Conservation (phyloP, 1,284 basidiomycete genomes). For the Agaricales sp. region DNA sequence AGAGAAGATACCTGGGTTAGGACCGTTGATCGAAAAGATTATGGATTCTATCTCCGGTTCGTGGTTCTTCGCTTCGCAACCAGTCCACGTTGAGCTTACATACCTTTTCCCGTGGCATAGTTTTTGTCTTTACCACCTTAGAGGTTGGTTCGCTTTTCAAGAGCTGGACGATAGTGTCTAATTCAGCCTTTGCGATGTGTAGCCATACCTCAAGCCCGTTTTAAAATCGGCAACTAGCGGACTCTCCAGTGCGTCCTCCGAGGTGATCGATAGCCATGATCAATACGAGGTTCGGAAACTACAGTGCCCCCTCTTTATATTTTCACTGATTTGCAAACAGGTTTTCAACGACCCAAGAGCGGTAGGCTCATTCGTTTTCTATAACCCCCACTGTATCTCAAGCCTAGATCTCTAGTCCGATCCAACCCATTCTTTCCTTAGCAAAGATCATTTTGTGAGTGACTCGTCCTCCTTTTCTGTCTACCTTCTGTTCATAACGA, state of each 20-base stretch:
- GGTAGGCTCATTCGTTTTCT: constrained; percentile 28
- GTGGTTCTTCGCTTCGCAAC: too few relatives aligned
- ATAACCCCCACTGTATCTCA: too few relatives aligned
- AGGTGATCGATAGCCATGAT: constrained; percentile 73
- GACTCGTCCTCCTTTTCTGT: not conserved
- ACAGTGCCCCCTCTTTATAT: not conserved
- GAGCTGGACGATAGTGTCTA: constrained; percentile 5
- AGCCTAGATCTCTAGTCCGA: constrained; percentile 44
- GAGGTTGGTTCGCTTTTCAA: constrained; percentile 30
- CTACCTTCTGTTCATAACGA: constrained; percentile 3
- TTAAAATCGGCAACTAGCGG: constrained; percentile 56
- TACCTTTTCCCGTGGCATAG: constrained; percentile 20
- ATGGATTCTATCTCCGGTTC: constrained; percentile 64
- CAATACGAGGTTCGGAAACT: constrained; percentile 68
- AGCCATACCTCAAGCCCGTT: constrained; percentile 73
- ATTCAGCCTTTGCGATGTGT: constrained; percentile 9
- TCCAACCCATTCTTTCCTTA: constrained; percentile 78
- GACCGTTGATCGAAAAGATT: constrained; percentile 73
- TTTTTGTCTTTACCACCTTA: constrained; percentile 75
- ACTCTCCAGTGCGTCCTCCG: constrained; percentile 52
- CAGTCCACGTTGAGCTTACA: too few relatives aligned
- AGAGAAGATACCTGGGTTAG: constrained; percentile 64
- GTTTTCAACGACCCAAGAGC: constrained; percentile 66
- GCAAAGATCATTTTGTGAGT: constrained; percentile 73
- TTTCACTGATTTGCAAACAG: not conserved